phyloP scores from a whole-genome alignment of 106 monocot species.

The Narthecium ossifragum region DNA sequence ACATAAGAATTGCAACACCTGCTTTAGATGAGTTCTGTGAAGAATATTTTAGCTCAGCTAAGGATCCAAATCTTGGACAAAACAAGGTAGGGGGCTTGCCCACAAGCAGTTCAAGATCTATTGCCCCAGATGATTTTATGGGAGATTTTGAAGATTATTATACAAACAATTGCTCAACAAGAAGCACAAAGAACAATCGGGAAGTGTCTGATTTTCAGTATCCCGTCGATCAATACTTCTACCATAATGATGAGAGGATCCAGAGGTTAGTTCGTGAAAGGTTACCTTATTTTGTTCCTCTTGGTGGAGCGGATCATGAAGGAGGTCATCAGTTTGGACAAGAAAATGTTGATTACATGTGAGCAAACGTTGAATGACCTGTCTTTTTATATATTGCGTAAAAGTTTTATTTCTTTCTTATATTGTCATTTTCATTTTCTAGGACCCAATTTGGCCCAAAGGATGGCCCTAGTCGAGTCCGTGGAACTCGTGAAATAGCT shows the following conservation, averaged over 20 bases:
- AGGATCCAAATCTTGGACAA: constrained; percentile 15
- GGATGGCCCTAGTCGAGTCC: constrained; percentile 7
- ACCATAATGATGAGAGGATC: constrained; percentile 62
- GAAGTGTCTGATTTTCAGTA: constrained; percentile 31
- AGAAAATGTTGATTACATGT: constrained; percentile 68
- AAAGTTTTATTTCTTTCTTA: constrained; percentile 7
- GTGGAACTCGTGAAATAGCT: not conserved
- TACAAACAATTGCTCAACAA: constrained; percentile 3
- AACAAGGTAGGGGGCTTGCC: constrained; percentile 6
- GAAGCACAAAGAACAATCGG: constrained; percentile 4
- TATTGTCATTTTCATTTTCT: constrained; percentile 1
- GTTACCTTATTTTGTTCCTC: constrained; percentile 58
- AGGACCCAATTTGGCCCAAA: constrained; percentile 9
- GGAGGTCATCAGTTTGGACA: constrained; percentile 21
- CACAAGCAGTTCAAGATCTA: constrained; percentile 24
- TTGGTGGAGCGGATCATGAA: constrained; percentile 27
- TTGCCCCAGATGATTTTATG: constrained; percentile 17
- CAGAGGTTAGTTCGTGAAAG: constrained; percentile 37
- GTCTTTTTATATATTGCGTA: not conserved
- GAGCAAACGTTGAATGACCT: not conserved
- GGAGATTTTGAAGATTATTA: constrained; percentile 10
- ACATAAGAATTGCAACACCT: constrained; percentile 50
- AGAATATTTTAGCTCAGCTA: constrained; percentile 58
- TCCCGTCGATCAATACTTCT: constrained; percentile 68
- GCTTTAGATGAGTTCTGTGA: constrained; percentile 84